A percentile compares a stretch with the other conserved stretches of the same genome.
Evolutionary conservation across 1,139 yeast species (phyloP).

Genomic region (Geotrichum citri-aurantii): DNA sequence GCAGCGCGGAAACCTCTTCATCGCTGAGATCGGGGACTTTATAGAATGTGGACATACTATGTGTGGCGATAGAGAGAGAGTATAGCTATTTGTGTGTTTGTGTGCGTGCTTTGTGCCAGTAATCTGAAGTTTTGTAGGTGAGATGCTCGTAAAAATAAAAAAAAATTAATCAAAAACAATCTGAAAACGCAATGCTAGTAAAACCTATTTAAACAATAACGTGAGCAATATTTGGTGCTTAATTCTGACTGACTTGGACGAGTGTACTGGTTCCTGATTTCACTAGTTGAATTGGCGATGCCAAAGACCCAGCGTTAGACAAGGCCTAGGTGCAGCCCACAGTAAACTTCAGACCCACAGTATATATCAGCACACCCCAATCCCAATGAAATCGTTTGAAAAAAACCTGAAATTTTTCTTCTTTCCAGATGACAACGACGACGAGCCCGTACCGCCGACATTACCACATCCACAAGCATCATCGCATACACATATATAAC

Average conservation of each 20-base stretch:
- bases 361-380: constrained; percentile 5
- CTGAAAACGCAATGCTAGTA: neutral
- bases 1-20: neutral
- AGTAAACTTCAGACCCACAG: constrained; percentile 5
- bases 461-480: neutral
- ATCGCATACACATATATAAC: neutral
- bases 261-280: neutral
- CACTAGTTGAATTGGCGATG: neutral
- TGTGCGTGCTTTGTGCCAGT: neutral
- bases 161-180: neutral
- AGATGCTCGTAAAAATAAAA: neutral
- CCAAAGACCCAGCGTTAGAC: neutral
- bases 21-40: constrained; percentile 1
- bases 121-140: neutral
- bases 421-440: neutral
- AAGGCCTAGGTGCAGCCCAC: too few species aligned
- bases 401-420: neutral
- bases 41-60: constrained; percentile 2
- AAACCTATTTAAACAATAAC: neutral
- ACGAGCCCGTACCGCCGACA: neutral
- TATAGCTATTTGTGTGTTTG: neutral
- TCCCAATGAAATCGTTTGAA: constrained; percentile 10
- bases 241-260: neutral
- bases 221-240: neutral
- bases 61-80: neutral